A percentile compares a stretch with the other conserved stretches of the same genome.
Conservation (phyloP, 352 stramenopile genomes). For the Globisporangium nagaii region DNA sequence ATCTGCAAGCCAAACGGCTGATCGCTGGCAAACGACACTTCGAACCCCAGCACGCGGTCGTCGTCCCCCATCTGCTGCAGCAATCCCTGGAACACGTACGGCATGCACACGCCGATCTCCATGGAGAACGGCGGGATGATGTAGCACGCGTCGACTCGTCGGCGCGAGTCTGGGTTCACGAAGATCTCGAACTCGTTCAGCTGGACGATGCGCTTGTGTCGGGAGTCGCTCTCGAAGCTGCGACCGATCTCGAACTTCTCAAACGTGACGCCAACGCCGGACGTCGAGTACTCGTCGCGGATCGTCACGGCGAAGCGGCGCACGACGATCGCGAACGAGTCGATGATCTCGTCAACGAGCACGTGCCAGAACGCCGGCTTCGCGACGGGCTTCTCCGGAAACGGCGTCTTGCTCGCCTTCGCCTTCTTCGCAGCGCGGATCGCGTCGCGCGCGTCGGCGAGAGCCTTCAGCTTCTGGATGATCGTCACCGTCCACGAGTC, state of each 20-base stretch:
- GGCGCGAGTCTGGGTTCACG: conserved; percentile 39
- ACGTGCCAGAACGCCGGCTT: conserved; percentile 53
- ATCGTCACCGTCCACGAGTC: conserved; percentile 55
- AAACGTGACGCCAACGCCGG: conserved; percentile 49
- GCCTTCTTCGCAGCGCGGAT: conserved; percentile 29
- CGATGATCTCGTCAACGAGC: conserved; percentile 57
- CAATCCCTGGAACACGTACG: conserved; percentile 59
- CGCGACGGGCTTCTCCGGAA: not conserved
- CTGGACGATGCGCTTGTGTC: conserved; percentile 40
- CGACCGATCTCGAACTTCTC: conserved; percentile 57
- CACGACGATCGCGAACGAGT: conserved; percentile 62
- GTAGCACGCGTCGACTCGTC: conserved; percentile 29
- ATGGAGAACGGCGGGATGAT: conserved; percentile 50
- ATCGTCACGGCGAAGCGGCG: conserved; percentile 46
- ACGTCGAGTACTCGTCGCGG: conserved; percentile 48
- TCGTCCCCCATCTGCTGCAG: conserved; percentile 35
- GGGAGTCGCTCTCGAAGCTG: conserved; percentile 18
- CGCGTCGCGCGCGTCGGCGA: conserved; percentile 27
- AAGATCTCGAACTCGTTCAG: conserved; percentile 67
- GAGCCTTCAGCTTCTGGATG: conserved; percentile 58
- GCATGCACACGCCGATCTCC: conserved; percentile 56
- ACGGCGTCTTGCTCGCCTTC: not conserved
- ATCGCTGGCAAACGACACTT: conserved; percentile 34
- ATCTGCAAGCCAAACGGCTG: conserved; percentile 41
- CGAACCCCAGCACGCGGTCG: conserved; percentile 42